These are phyloP conservation scores for Rhodocollybia butyracea DNA, from an alignment of 768 basidiomycete species.

Conservation along the genomic window DNA sequence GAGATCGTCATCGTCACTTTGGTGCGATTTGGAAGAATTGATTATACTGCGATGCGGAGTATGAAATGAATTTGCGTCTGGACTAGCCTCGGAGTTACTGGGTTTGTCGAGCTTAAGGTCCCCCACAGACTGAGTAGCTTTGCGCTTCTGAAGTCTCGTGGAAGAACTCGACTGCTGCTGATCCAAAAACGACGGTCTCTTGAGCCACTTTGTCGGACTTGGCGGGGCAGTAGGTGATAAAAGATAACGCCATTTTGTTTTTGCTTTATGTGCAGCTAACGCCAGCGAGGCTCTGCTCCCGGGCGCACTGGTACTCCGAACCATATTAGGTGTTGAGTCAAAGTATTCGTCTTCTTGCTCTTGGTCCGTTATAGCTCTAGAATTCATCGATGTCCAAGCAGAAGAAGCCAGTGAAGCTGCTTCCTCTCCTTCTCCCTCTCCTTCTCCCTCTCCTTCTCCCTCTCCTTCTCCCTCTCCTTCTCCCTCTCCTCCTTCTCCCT, in stretches of 20 bases:
- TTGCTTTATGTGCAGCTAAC: slow-evolving; percentile 50
- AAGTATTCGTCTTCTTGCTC: slow-evolving; percentile 42
- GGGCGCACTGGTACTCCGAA: slow-evolving; percentile 20
- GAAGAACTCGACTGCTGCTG: slow-evolving; percentile 5
- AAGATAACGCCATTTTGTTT: slow-evolving; percentile 50
- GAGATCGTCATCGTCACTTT: slow-evolving; percentile 31
- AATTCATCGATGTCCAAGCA: slow-evolving; percentile 43
- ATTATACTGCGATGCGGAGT: slow-evolving; percentile 28
- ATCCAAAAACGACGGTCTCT: slow-evolving; percentile 13
- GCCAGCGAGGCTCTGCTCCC: slow-evolving; percentile 36
- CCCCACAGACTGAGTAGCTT: slow-evolving; percentile 4
- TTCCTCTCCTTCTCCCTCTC: slow-evolving; percentile 39
- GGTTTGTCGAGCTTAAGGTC: slow-evolving; percentile 8
- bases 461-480: slow-evolving; percentile 37
- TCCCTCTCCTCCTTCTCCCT: slow-evolving; percentile 33
- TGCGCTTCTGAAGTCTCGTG: slow-evolving; percentile 1
- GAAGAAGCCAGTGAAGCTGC: slow-evolving; percentile 55
- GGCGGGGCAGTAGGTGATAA: slow-evolving; percentile 34
- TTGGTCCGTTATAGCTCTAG: slow-evolving; percentile 32
- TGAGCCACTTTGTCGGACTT: slow-evolving; percentile 28
- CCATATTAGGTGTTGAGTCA: slow-evolving; percentile 24
- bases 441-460: slow-evolving; percentile 25
- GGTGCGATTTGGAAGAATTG: slow-evolving; percentile 34
- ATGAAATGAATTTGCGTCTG: slow-evolving; percentile 11
- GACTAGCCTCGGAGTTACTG: slow-evolving; percentile 7